A percentile compares a stretch with the other conserved stretches of the same genome.
Evolutionary conservation across 176 grass and related monocot species (phyloP).

Genomic region (Triticum timopheevii): DNA sequence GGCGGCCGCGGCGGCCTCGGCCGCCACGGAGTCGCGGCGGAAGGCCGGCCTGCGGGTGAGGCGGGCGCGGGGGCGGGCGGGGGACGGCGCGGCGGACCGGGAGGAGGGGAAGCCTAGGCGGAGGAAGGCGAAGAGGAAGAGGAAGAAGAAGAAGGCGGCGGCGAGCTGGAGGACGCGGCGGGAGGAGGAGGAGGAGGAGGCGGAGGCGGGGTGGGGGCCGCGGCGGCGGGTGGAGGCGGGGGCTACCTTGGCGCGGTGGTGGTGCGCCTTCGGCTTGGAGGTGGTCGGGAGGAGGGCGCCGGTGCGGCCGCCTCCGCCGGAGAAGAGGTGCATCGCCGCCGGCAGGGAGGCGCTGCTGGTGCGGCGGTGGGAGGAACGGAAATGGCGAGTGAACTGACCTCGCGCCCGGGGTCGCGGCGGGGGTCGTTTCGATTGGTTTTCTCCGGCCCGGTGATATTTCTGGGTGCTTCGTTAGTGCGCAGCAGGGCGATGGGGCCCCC

Average conservation of each 20-base stretch:
- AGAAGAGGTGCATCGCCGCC: constrained; percentile 52
- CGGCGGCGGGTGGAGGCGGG: constrained; percentile 44
- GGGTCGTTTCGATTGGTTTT: constrained; percentile 7
- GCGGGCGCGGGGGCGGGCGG: constrained; percentile 39
- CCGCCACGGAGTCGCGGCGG: constrained; percentile 45
- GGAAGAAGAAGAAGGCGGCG: constrained; percentile 37
- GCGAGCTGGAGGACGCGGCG: constrained; percentile 65
- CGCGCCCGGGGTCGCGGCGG: background rate
- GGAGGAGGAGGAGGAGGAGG: constrained; percentile 36
- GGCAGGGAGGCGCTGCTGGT: background rate
- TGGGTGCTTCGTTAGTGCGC: background rate
- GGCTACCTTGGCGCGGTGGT: constrained; percentile 58
- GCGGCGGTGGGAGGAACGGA: background rate
- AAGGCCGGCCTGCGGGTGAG: constrained; percentile 59
- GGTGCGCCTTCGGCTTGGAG: constrained; percentile 44
- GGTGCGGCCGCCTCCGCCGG: constrained; percentile 31
- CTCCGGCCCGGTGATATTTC: background rate
- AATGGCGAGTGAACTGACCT: background rate
- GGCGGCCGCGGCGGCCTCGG: constrained; percentile 37
- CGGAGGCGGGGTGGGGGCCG: constrained; percentile 30
- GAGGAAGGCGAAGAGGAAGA: constrained; percentile 68
- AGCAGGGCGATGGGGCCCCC: background rate
- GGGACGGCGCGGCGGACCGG: background rate
- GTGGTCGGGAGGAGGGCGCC: constrained; percentile 56
- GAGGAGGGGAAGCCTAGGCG: constrained; percentile 67